Evolutionary conservation across 257 asterid genomes (phyloP).

Genomic region (Solanum pinnatisectum): DNA sequence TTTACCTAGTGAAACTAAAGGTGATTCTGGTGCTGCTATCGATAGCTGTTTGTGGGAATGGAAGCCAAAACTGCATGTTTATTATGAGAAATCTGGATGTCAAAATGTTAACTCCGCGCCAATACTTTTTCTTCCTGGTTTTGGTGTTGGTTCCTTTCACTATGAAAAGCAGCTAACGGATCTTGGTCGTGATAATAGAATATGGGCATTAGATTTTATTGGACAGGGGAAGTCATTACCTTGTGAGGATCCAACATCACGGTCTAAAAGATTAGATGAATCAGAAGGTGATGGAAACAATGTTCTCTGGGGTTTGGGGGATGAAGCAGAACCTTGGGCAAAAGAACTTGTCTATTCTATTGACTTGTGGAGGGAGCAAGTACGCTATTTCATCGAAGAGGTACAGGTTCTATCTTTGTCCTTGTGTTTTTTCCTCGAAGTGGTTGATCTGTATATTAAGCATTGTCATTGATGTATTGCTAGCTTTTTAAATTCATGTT

Average conservation of each 20-base stretch:
- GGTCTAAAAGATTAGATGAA: slow-evolving; percentile 13
- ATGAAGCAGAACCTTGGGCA: slow-evolving; percentile 83
- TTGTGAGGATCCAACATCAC: slow-evolving; percentile 61
- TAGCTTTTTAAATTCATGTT: neutral
- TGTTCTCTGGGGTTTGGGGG: slow-evolving; percentile 80
- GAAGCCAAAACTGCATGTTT: slow-evolving; percentile 71
- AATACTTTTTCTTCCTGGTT: slow-evolving; percentile 87
- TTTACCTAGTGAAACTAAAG: slow-evolving; percentile 49
- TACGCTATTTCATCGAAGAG: slow-evolving; percentile 68
- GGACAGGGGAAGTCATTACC: slow-evolving; percentile 96
- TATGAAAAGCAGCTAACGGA: slow-evolving; percentile 81
- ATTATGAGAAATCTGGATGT: slow-evolving; percentile 73
- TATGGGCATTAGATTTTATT: slow-evolving; percentile 73
- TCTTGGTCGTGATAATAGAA: slow-evolving; percentile 80
- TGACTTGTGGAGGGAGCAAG: slow-evolving; percentile 91
- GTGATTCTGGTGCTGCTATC: slow-evolving; percentile 42
- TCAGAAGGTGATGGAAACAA: slow-evolving; percentile 23
- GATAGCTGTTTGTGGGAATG: slow-evolving; percentile 74
- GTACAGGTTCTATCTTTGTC: slow-evolving; percentile 21
- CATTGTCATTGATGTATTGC: neutral
- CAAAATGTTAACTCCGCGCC: slow-evolving; percentile 64
- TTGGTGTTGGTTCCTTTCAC: slow-evolving; percentile 96
- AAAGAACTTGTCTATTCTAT: slow-evolving; percentile 69
- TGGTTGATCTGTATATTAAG: neutral
- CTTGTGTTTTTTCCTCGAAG: neutral